phyloP scores from a whole-genome alignment of 345 rosid genomes.

The Gossypium arboreum region DNA sequence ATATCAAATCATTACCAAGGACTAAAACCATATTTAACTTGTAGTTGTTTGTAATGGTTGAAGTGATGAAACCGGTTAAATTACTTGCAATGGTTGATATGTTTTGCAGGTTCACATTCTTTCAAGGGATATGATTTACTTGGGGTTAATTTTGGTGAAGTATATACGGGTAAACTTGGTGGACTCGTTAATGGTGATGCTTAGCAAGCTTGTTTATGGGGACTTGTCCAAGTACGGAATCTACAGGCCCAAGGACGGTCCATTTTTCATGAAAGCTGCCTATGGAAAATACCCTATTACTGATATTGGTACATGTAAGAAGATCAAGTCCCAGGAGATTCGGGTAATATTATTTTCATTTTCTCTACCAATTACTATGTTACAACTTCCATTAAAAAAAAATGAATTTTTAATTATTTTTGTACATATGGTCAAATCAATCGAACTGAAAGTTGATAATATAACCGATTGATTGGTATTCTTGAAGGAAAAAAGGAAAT shows the following conservation, averaged over 20 bases:
- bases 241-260: conserved; percentile 25
- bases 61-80: no score
- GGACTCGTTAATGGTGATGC: conserved; percentile 37
- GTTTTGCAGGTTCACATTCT: conserved; percentile 52
- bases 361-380: background rate
- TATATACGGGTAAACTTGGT: conserved; percentile 30
- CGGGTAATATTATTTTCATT: conserved; percentile 24
- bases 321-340: conserved; percentile 42
- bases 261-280: conserved; percentile 25
- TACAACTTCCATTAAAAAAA: no score
- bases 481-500: no score
- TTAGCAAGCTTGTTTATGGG: conserved; percentile 39
- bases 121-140: conserved; percentile 31
- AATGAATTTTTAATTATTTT: no score
- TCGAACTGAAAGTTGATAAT: no score
- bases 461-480: no score
- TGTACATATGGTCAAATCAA: no score
- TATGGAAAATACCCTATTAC: conserved; percentile 36
- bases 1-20: no score
- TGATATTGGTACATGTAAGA: conserved; percentile 28
- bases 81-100: no score
- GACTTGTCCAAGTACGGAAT: conserved; percentile 47
- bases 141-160: conserved; percentile 37
- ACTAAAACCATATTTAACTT: no score
- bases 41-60: no score